A percentile compares a stretch with the other conserved stretches of the same genome.
Evolutionary conservation across 257 asterid genomes (phyloP).

Genomic region (Datura wrightii): DNA sequence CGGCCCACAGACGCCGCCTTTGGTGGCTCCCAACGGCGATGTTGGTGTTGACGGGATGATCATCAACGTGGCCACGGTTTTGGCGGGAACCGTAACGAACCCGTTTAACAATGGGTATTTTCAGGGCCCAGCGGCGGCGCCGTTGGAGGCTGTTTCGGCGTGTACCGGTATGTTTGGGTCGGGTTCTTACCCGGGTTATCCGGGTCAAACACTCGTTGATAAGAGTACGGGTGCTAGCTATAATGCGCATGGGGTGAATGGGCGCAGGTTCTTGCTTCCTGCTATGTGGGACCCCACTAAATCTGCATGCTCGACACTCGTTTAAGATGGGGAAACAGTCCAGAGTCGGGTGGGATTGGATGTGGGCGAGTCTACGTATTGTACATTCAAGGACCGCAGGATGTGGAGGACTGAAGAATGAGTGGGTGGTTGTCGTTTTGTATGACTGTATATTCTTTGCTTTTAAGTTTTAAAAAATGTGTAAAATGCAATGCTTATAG

Average conservation of each 20-base stretch:
- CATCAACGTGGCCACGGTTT: conserved; percentile 66
- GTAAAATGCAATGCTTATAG: conserved; percentile 22
- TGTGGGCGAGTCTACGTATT: conserved; percentile 46
- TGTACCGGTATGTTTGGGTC: conserved; percentile 77
- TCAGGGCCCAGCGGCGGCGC: conserved; percentile 76
- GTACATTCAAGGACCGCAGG: conserved; percentile 28
- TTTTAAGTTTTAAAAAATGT: conserved; percentile 23
- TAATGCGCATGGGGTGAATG: conserved; percentile 71
- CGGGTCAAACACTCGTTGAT: conserved; percentile 62
- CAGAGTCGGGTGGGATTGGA: conserved; percentile 15
- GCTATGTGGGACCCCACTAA: conserved; percentile 89
- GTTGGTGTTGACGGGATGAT: conserved; percentile 81
- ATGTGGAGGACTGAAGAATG: conserved; percentile 22
- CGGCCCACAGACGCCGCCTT: conserved; percentile 81
- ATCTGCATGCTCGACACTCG: conserved; percentile 68
- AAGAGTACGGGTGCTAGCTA: conserved; percentile 65
- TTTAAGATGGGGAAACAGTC: conserved; percentile 38
- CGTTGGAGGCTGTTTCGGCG: conserved; percentile 81
- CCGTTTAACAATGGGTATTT: conserved; percentile 74
- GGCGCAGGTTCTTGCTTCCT: conserved; percentile 76
- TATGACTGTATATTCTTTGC: conserved; percentile 44
- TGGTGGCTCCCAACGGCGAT: conserved; percentile 74
- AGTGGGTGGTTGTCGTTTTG: conserved; percentile 46
- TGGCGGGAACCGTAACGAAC: conserved; percentile 81
- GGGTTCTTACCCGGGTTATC: conserved; percentile 76